These are phyloP conservation scores for Aspergillus melleus DNA, from an alignment of 2,329 filamentous ascomycete genomes.

Conservation along the genomic window DNA sequence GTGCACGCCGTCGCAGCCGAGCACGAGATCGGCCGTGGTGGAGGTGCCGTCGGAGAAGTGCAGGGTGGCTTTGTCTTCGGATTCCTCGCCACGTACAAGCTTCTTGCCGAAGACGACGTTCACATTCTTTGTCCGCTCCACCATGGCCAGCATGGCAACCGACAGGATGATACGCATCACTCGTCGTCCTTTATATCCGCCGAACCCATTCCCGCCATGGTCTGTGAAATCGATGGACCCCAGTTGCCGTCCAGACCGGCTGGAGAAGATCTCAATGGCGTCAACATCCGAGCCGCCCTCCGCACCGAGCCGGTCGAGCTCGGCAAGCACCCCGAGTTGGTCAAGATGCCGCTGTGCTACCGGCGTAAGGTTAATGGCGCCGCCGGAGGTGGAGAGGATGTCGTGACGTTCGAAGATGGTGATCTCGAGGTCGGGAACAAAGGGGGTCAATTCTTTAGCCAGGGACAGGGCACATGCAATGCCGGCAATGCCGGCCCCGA, in stretches of 20 bases:
- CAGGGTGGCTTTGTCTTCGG: constrained; percentile 30
- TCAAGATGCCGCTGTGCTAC: constrained; percentile 46
- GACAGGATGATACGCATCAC: constrained; percentile 45
- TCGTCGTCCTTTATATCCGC: constrained; percentile 42
- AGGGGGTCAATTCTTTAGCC: constrained; percentile 33
- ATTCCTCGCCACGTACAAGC: constrained; percentile 37
- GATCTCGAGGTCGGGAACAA: constrained; percentile 36
- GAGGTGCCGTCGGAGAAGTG: constrained; percentile 39
- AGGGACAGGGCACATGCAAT: constrained; percentile 35
- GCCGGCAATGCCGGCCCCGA: constrained; percentile 38
- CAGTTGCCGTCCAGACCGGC: constrained; percentile 39
- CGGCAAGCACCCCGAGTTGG: constrained; percentile 41
- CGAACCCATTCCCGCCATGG: constrained; percentile 37
- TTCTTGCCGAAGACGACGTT: constrained; percentile 46
- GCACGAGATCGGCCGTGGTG: constrained; percentile 35
- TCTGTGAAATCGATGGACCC: constrained; percentile 42
- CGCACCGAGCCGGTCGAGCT: constrained; percentile 39
- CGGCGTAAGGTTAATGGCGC: constrained; percentile 47
- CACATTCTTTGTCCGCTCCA: constrained; percentile 38
- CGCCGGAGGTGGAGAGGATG: constrained; percentile 44
- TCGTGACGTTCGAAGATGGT: constrained; percentile 43
- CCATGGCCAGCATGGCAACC: constrained; percentile 41
- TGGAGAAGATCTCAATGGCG: constrained; percentile 42
- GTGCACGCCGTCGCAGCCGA: constrained; percentile 45
- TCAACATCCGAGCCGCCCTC: constrained; percentile 43